Percentiles rank a stretch among this genome's conserved stretches.
phyloP scores from a whole-genome alignment of 1,139 yeast species.

The Scheffersomyces lignicola region DNA sequence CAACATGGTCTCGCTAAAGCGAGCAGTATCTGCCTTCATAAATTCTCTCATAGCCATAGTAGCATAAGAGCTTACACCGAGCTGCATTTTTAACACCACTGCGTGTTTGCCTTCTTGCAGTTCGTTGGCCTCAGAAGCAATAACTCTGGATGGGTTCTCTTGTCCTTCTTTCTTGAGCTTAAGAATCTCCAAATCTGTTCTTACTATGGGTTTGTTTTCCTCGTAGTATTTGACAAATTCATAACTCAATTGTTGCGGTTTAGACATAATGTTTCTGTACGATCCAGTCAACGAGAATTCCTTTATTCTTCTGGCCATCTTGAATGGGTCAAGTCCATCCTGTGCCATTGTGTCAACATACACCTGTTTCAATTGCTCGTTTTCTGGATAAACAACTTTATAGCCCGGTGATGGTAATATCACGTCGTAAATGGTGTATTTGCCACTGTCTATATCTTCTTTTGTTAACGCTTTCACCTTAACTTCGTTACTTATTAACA shows the following conservation, averaged over 20 bases:
- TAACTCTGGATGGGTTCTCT: slow-evolving; percentile 20
- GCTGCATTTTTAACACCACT: slow-evolving; percentile 70
- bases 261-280: slow-evolving; percentile 74
- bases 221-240: slow-evolving; percentile 60
- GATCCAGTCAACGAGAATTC: slow-evolving; percentile 93
- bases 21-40: slow-evolving; percentile 79
- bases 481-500: slow-evolving; percentile 50
- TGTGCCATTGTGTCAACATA: slow-evolving; percentile 74
- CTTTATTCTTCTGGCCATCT: slow-evolving; percentile 80
- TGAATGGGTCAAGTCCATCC: slow-evolving; percentile 80
- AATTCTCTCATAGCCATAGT: slow-evolving; percentile 96
- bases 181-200: slow-evolving; percentile 78
- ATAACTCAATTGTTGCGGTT: slow-evolving; percentile 66
- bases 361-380: slow-evolving; percentile 56
- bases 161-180: slow-evolving; percentile 36
- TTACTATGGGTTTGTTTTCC: slow-evolving; percentile 67
- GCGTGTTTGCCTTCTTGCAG: slow-evolving; percentile 54
- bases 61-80: slow-evolving; percentile 90
- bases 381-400: slow-evolving; percentile 79
- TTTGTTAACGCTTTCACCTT: slow-evolving; percentile 72
- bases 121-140: slow-evolving; percentile 25
- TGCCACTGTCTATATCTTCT: slow-evolving; percentile 63
- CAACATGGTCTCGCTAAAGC: slow-evolving; percentile 28
- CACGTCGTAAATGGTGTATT: slow-evolving; percentile 73
- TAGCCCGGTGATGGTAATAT: slow-evolving; percentile 95